Evolutionary conservation across 257 asterid genomes (phyloP), one percentile per base, ranked within the genome.

Genomic region (Hygrophila difformis): DNA sequence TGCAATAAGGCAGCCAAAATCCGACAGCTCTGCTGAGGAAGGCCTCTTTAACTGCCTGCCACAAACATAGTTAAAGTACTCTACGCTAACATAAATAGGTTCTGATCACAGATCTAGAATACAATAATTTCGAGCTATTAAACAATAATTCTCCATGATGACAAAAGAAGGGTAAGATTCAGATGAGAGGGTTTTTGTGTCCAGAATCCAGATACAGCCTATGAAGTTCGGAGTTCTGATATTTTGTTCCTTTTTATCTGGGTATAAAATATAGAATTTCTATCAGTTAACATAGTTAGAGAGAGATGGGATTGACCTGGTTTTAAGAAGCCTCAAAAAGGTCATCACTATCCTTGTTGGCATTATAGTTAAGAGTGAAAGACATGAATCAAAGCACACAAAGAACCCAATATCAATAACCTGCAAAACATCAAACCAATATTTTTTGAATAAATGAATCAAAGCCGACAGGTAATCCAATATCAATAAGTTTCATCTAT

Each of bases 21-120:
- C 99, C 60, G 93, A 78, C 20, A 91, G 72, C 78, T 86, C 95
- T 43, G 83, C 87, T 36, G 96, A 63, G 21, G 96, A 82, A 76
- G 67, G 94, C 64, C 72, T 82, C 82, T 74, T 72, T 68, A 91
- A 76, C 95, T 91, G 95, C 95, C 99, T 91, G 99, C 86, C 95
- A 82, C 71, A 67, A 65, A 60, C 73, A 72, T 60, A 78, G 77
- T 75, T 72, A 70, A 75, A 67, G 61, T 67, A 77, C 68, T 68
- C 65, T 64, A 24, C n/a, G n/a, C n/a, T 5, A 18, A 21, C 66
- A 58, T 61, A 67, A 21, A 66, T 41, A 43, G 44, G 12, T 5
- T 33, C 10, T 33, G 3, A 33, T n/a, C 12, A 9, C 10, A 33
- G 37, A 33, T 24, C 29, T 24, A 24, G 5, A 24, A 24, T 24